Evolutionary conservation across 768 basidiomycete species (phyloP).

Genomic region (Mrakia frigida): DNA sequence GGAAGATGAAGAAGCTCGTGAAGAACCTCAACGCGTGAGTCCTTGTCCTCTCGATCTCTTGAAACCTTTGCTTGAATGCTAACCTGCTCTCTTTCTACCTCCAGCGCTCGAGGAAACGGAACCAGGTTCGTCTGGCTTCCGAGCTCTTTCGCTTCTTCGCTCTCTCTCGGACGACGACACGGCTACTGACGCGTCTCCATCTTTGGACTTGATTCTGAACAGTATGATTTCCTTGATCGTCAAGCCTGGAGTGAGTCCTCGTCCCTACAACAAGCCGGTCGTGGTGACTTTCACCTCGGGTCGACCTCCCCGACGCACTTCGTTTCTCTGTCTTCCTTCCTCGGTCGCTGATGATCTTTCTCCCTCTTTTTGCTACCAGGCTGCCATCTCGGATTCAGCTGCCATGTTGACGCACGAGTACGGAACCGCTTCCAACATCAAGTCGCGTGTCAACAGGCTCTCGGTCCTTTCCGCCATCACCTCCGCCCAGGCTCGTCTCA

Average conservation of each 20-base stretch:
- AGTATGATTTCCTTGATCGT: conserved; percentile 94
- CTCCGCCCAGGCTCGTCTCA: conserved; percentile 92
- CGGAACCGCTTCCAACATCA: conserved; percentile 99
- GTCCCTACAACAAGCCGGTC: too few relatives aligned
- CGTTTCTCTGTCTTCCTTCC: neutral
- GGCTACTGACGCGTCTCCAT: neutral
- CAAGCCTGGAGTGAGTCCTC: conserved; percentile 69
- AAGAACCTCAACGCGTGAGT: conserved; percentile 75
- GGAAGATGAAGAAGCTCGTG: conserved; percentile 98
- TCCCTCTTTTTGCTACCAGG: conserved; percentile 34
- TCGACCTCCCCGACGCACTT: too few relatives aligned
- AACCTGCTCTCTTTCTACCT: neutral
- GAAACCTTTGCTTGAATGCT: neutral
- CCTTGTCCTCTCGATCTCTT: neutral
- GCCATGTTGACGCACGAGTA: conserved; percentile 98
- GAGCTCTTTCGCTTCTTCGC: neutral
- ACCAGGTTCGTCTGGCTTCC: conserved; percentile 54
- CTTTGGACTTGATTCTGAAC: neutral
- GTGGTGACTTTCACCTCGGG: too few relatives aligned
- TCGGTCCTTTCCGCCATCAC: conserved; percentile 98
- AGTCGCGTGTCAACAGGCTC: conserved; percentile 94
- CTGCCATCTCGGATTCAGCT: conserved; percentile 86
- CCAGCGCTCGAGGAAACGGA: conserved; percentile 76
- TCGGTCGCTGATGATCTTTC: neutral
- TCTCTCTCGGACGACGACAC: neutral